Evolutionary conservation across 140 eudicot genomes (phyloP), one percentile per base, ranked within the genome.

Genomic region (Senecio squalidus): DNA sequence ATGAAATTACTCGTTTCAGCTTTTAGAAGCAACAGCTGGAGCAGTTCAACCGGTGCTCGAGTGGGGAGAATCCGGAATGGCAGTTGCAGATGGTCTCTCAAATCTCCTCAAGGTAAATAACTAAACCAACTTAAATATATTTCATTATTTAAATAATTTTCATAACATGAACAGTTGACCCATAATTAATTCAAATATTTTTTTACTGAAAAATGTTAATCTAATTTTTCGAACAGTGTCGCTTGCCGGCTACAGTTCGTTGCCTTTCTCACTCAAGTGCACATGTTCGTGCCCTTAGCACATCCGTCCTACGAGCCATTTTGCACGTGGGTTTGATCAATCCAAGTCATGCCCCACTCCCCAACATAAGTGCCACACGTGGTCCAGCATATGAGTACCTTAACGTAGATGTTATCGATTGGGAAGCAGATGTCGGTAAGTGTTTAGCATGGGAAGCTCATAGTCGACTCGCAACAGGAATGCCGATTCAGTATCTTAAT

Each of bases 371-470:
- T 10, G 67, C 67, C 8, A 48, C 65, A 33, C 64, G 74, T 20
- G 60, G 74, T 26, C 68, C 78, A 10, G 74, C 79, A 16, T 62
- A 64, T 30, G 72, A 78, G 59, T 76, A 70, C 69, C 31, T 80
- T 13, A 72, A 71, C 5, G 58, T 74, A 33, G 80, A 81, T 74
- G 74, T 66, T 11, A 77, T 62, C 5, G 78, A 81, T 43, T 84
- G 94, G 94, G 80, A 74, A 48, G 80, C 79, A 2, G 83, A 84
- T 48, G 74, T 84, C 15, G 80, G 82, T 14, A 85, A 83, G 73
- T 90, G 97, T 69, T 58, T 90, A 65, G 78, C 75, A 21, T 90
- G 95, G 95, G 97, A 90, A 78, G 97, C 95, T n/a, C 94, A 78
- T 38, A 90, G 94, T 70, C 82, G 85, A 45, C 62, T 80, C 8